Percentiles rank a stretch among this genome's conserved stretches.
Conservation (phyloP, 495 filamentous ascomycete species). For the Penicilliopsis zonata region DNA sequence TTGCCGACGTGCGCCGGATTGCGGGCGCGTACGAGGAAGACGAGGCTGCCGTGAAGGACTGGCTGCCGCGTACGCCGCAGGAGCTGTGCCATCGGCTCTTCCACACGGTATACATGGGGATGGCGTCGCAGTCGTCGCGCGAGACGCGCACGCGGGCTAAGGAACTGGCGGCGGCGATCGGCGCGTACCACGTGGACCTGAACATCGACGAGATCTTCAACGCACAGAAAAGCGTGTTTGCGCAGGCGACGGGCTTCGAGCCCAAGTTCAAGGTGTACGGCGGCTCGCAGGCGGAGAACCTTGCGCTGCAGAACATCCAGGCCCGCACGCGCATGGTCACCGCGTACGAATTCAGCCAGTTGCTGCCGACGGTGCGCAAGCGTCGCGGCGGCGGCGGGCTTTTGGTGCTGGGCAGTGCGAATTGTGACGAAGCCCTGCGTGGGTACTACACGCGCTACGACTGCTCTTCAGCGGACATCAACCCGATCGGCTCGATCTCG, state of each 20-base stretch:
- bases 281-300: constrained; percentile 45
- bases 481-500: constrained; percentile 61
- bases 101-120: constrained; percentile 75
- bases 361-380: constrained; percentile 46
- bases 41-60: constrained; percentile 39
- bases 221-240: constrained; percentile 42
- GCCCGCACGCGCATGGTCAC: constrained; percentile 71
- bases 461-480: constrained; percentile 42
- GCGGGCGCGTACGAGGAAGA: too few species aligned
- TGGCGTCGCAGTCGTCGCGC: constrained; percentile 49
- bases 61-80: constrained; percentile 40
- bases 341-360: constrained; percentile 61
- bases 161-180: constrained; percentile 56
- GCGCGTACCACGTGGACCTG: constrained; percentile 61
- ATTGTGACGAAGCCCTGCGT: constrained; percentile 42
- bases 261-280: constrained; percentile 62
- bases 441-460: constrained; percentile 72
- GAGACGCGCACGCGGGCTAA: constrained; percentile 66
- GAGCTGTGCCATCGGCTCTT: constrained; percentile 57
- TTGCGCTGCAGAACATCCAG: constrained; percentile 75
- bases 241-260: constrained; percentile 37
- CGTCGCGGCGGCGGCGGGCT: constrained; percentile 42
- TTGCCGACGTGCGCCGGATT: constrained; percentile 57
- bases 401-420: constrained; percentile 52
- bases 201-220: constrained; percentile 61